Evolutionary conservation across 352 stramenopile species (phyloP).

Genomic region (Phytophthora palmivora): DNA sequence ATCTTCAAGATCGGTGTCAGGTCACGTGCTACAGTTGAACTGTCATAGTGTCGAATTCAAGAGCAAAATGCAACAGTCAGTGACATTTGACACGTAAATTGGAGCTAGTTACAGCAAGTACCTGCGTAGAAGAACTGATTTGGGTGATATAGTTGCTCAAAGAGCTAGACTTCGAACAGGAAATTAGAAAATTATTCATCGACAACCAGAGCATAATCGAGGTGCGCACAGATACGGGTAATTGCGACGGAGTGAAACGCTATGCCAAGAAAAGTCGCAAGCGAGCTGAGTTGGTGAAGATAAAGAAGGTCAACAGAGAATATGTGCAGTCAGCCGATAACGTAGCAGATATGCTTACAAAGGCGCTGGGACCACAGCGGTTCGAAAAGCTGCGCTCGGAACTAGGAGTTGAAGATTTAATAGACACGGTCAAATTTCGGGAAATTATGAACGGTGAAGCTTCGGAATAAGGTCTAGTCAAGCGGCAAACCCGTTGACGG

Average conservation of each 20-base stretch:
- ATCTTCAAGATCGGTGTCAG: not conserved
- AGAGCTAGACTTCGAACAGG: not conserved
- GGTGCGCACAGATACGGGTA: slow-evolving; percentile 2
- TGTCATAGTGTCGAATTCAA: slow-evolving; percentile 9
- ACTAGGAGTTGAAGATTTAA: not conserved
- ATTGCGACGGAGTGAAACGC: slow-evolving; percentile 6
- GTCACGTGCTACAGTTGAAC: too few species aligned
- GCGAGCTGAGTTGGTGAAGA: not conserved
- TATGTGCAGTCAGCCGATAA: not conserved
- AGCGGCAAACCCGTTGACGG: too few species aligned
- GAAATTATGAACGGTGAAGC: too few species aligned
- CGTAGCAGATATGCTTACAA: slow-evolving; percentile 9
- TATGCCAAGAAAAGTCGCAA: slow-evolving; percentile 11
- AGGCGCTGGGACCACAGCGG: slow-evolving; percentile 3
- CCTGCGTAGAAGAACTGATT: too few species aligned
- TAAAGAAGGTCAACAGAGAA: not conserved
- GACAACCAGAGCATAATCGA: slow-evolving; percentile 7
- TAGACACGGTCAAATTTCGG: too few species aligned
- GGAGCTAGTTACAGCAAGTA: too few species aligned
- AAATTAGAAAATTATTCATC: not conserved
- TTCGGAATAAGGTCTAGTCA: too few species aligned
- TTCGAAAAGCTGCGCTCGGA: not conserved
- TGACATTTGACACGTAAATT: too few species aligned
- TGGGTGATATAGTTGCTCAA: too few species aligned
- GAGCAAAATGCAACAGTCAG: slow-evolving; percentile 4